Base-by-base conservation (phyloP, 495 filamentous ascomycete species). In the Xylaria venustula region DNA sequence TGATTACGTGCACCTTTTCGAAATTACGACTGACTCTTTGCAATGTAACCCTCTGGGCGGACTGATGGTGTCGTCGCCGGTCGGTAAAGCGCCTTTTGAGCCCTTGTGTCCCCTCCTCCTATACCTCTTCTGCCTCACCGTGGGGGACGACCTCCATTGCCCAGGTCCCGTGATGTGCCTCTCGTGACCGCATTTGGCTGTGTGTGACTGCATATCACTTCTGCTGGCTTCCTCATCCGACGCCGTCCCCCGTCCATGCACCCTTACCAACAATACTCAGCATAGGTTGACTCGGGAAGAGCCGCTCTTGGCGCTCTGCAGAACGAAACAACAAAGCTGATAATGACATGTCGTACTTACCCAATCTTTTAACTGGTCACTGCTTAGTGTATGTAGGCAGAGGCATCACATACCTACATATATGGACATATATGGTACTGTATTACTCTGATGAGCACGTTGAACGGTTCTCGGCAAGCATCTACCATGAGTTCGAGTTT, bases 191-290 rank as follows among this genome's bases (percentile, higher is more conserved):
- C 44, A 50, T 59, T 37, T 49, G 58, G 64, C 67, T 71, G 68
- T 69, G 68, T 71, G 68, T 69, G 68, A 70, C 64, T 69, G 68
- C 68, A 69, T 71, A 62, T 62, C 50, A 45, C 23, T 37, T 14
- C 42, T 54, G 36, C 26, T 59, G 25, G 34, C 25, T 20, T 41
- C 23, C 46, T 46, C 50, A 34, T 60, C 41, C 37, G 26, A 41
- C 52, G 32, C 37, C 47, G 19, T 22, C 12, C 28, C 48, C 30
- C 47, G n/a, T 51, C 28, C 17, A 15, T 12, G 11, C 5, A 34
- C 47, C 34, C n/a, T 19, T 34, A 41, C 44, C 36, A 26, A 32
- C n/a, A 52, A 36, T 23, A 36, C 25, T 15, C 30, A 5, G 5
- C 30, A 5, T 34, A n/a, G n/a, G n/a, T n/a, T n/a, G 14, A 34